Evolutionary conservation across 2,329 filamentous ascomycete species (phyloP).

Genomic region (Graphilbum fragrans): DNA sequence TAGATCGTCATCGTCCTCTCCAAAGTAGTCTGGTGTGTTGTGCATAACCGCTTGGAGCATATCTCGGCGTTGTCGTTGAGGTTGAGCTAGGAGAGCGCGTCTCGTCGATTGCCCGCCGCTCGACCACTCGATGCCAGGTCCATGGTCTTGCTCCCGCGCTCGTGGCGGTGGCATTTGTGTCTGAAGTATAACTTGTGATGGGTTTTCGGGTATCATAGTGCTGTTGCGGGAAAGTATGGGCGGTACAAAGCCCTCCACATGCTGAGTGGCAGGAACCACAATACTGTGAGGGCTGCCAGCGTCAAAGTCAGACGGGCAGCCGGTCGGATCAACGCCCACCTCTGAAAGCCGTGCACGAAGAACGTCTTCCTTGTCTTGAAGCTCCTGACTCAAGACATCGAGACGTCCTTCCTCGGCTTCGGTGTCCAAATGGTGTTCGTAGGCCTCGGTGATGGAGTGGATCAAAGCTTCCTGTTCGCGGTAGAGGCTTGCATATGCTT

Average conservation of each 20-base stretch:
- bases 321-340: constrained; percentile 26
- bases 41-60: not conserved
- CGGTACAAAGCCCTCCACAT: constrained; percentile 16
- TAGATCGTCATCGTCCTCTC: constrained; percentile 13
- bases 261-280: constrained; percentile 34
- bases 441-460: constrained; percentile 34
- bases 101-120: not conserved
- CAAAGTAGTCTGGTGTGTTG: constrained; percentile 11
- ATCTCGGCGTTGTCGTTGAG: not conserved
- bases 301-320: constrained; percentile 8
- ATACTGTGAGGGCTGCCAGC: constrained; percentile 15
- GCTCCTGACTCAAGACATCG: constrained; percentile 32
- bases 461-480: constrained; percentile 32
- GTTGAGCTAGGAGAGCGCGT: not conserved
- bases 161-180: constrained; percentile 26
- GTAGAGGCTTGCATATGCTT: constrained; percentile 27
- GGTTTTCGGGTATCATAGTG: constrained; percentile 18
- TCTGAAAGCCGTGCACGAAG: constrained; percentile 28
- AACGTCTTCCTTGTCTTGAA: constrained; percentile 29
- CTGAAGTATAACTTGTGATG: constrained; percentile 38
- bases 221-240: constrained; percentile 20
- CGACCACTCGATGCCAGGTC: not conserved
- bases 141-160: not conserved
- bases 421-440: constrained; percentile 37
- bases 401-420: constrained; percentile 37